These are phyloP conservation scores for Tetracladium setigerum DNA, from an alignment of 495 filamentous ascomycete species.

Conservation along the genomic window DNA sequence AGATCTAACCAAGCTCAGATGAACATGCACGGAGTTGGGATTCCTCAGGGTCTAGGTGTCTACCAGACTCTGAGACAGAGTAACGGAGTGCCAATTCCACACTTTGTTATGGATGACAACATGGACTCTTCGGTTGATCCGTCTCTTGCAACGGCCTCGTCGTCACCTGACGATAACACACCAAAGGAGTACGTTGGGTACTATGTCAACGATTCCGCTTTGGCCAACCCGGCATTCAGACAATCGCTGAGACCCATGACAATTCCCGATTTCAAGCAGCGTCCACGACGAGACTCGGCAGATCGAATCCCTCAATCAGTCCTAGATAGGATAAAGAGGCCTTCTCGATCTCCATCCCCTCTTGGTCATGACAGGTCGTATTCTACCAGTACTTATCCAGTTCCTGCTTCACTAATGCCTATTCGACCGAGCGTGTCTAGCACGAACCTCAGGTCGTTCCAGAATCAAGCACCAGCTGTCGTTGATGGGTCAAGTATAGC, in stretches of 20 bases:
- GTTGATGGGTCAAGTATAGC: conserved; percentile 38
- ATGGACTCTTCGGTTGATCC: conserved; percentile 24
- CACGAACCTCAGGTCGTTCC: conserved; percentile 14
- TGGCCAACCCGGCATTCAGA: conserved; percentile 26
- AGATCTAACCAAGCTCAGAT: conserved; percentile 26
- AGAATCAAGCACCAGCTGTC: conserved; percentile 31
- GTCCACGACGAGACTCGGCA: conserved; percentile 36
- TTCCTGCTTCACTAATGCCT: conserved; percentile 21
- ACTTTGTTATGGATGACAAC: conserved; percentile 40
- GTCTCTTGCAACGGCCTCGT: background rate
- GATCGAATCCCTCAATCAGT: conserved; percentile 43
- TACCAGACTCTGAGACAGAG: conserved; percentile 26
- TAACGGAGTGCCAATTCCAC: conserved; percentile 35
- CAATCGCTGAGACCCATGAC: conserved; percentile 23
- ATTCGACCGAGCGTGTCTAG: conserved; percentile 17
- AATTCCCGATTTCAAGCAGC: conserved; percentile 32
- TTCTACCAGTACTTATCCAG: conserved; percentile 33
- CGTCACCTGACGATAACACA: conserved; percentile 11
- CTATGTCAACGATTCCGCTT: conserved; percentile 28
- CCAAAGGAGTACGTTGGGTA: conserved; percentile 30
- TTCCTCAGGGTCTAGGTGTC: conserved; percentile 25
- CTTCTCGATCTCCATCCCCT: conserved; percentile 48
- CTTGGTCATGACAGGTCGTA: conserved; percentile 37
- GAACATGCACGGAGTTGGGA: conserved; percentile 19
- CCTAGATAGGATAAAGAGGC: conserved; percentile 40